Base-by-base conservation (phyloP, 2,329 filamentous ascomycete genomes). In the Penicillium freii region DNA sequence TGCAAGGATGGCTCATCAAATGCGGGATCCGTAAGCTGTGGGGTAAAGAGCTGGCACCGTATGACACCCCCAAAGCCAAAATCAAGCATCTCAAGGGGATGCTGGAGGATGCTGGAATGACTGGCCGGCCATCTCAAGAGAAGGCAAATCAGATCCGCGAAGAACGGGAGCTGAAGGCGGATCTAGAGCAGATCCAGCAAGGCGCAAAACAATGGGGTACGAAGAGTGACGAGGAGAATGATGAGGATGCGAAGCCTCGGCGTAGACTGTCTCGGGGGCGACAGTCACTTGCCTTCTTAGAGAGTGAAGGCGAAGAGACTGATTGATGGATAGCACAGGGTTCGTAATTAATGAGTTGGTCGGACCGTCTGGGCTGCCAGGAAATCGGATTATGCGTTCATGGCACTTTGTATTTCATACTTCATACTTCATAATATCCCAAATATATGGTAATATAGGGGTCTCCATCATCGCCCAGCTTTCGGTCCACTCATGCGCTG, bases 21-120 rank as follows among this genome's bases (percentile, higher is more conserved):
- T 99, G 93, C 69, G 93, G 93, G 31, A 85, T 97, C 54, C 88
- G 91, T 52, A 97, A 97, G 72, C 84, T 97, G 60, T 99, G 94
- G 93, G 84, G 84, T 49, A 86, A 88, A 62, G 91, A 97, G 74
- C 82, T 99, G 29, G 90, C 90, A 72, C 80, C 86, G 54, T 92
- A 84, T 67, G 84, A 87, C 54, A 89, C 92, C 25, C 71, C 82
- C 4, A 88, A 86, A 59, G 90, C 85, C 49, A 97, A 96, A 79
- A 90, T 97, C 60, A 82, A 81, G 51, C 91, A 97, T 71, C 81
- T 99, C 8, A 90, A 86, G 70, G 78, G 78, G 11, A 88, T 95
- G 87, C 82, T 99, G 27, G 81, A 82, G 34, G 91, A 96, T 31
- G 81, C 86, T 5, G 94, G 93, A 34, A 97, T 97, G 90, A 87